Percentiles rank a stretch among this genome's conserved stretches.
Conservation (phyloP, 305 asterid genomes). For the Fraxinus xanthoxyloides region DNA sequence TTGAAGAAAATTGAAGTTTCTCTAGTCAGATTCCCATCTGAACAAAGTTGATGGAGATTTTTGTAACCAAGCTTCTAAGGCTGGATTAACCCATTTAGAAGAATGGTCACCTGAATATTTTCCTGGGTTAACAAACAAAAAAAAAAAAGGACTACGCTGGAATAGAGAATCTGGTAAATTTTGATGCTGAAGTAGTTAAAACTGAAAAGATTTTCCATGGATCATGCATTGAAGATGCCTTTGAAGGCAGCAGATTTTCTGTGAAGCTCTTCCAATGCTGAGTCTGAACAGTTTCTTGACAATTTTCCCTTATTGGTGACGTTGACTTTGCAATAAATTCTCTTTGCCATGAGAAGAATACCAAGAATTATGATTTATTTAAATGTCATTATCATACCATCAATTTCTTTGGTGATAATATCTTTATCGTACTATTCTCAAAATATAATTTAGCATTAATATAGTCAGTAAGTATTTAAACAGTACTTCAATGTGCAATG, state of each 20-base stretch:
- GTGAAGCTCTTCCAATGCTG: neutral
- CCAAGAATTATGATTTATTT: neutral
- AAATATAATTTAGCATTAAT: neutral
- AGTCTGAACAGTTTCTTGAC: neutral
- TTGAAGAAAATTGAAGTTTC: neutral
- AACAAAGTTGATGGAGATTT: neutral
- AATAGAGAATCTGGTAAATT: neutral
- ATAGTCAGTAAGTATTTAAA: neutral
- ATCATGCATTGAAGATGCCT: constrained; percentile 1
- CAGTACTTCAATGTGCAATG: neutral
- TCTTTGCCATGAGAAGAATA: neutral
- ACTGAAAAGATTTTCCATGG: neutral
- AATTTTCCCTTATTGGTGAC: neutral
- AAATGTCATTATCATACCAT: neutral
- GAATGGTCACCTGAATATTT: neutral
- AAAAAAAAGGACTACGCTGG: neutral
- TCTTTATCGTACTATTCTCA: neutral
- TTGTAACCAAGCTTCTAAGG: neutral
- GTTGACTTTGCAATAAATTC: neutral
- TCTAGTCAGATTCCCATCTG: constrained; percentile 4
- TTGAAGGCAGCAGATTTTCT: neutral
- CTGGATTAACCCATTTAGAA: neutral
- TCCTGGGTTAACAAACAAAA: neutral
- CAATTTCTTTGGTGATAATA: neutral
- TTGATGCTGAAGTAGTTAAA: neutral